Conservation (phyloP, 1,284 basidiomycete species). For the Ganoderma lucidum region DNA sequence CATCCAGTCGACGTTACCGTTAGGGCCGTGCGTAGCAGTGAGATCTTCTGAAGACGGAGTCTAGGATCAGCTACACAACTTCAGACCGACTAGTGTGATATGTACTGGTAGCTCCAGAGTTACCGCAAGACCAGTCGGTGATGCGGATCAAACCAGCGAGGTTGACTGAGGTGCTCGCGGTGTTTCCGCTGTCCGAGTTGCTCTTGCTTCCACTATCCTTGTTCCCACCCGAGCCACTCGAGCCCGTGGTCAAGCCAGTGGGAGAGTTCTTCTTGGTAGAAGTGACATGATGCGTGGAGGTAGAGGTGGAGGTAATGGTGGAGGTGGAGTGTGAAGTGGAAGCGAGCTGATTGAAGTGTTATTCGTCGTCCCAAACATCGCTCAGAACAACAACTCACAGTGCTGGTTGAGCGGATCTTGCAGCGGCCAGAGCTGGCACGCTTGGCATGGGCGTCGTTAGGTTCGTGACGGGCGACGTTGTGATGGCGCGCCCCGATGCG, state of each 20-base stretch:
- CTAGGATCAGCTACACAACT: slow-evolving; percentile 7
- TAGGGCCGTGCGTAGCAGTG: slow-evolving; percentile 66
- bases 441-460: slow-evolving; percentile 15
- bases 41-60: slow-evolving; percentile 49
- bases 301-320: slow-evolving; percentile 8
- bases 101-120: slow-evolving; percentile 25
- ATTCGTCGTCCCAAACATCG: neutral
- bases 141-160: slow-evolving; percentile 23
- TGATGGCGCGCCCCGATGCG: slow-evolving; percentile 44
- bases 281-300: slow-evolving; percentile 16
- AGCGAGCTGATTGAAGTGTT: slow-evolving; percentile 13
- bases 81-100: neutral
- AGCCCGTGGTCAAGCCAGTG: slow-evolving; percentile 12
- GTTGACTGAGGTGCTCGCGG: slow-evolving; percentile 4
- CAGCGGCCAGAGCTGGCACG: slow-evolving; percentile 27
- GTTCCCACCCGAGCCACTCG: slow-evolving; percentile 4
- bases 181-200: neutral
- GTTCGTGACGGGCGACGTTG: slow-evolving; percentile 20
- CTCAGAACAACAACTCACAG: slow-evolving; percentile 10
- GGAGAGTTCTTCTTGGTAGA: slow-evolving; percentile 19
- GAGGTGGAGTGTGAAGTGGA: slow-evolving; percentile 9
- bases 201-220: neutral
- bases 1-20: slow-evolving; percentile 79
- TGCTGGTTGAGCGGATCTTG: slow-evolving; percentile 24
- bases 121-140: slow-evolving; percentile 26